Evolutionary conservation across 257 asterid species (phyloP).

Genomic region (Solanum appendiculatum): DNA sequence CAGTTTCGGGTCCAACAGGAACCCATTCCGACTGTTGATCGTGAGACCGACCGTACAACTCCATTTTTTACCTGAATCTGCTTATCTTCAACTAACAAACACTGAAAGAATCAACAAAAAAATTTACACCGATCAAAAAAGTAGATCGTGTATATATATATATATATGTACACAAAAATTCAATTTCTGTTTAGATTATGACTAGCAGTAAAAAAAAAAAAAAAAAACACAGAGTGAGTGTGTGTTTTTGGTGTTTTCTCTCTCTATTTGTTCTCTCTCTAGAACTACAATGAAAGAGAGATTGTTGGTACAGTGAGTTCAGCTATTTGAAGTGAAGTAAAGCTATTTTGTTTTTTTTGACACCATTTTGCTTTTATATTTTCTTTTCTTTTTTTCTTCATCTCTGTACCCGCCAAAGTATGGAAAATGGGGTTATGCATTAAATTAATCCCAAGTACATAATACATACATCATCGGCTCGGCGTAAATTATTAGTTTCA

Average conservation of each 20-base stretch:
- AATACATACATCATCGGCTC: too few relatives aligned
- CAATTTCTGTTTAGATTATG: background rate
- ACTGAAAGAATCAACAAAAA: background rate
- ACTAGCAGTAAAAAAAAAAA: too few relatives aligned
- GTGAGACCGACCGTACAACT: constrained; percentile 28
- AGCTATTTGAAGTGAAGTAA: background rate
- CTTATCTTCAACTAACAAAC: background rate
- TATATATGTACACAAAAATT: background rate
- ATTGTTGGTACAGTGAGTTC: background rate
- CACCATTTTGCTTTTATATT: background rate
- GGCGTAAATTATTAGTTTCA: too few relatives aligned
- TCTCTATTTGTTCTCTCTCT: background rate
- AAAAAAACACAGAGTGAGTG: background rate
- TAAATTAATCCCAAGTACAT: background rate
- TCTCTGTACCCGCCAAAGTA: background rate
- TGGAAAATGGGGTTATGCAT: background rate
- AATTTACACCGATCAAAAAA: background rate
- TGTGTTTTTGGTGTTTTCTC: background rate
- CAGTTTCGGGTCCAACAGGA: constrained; percentile 10
- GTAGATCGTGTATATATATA: background rate
- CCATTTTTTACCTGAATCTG: constrained; percentile 24
- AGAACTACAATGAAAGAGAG: background rate
- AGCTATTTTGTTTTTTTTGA: background rate
- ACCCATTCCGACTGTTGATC: constrained; percentile 41
- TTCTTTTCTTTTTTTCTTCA: background rate